A percentile compares a stretch with the other conserved stretches of the same genome.
These are phyloP conservation scores for Olyra latifolia DNA, from an alignment of 176 grass and related monocot genomes.

Conservation along the genomic window DNA sequence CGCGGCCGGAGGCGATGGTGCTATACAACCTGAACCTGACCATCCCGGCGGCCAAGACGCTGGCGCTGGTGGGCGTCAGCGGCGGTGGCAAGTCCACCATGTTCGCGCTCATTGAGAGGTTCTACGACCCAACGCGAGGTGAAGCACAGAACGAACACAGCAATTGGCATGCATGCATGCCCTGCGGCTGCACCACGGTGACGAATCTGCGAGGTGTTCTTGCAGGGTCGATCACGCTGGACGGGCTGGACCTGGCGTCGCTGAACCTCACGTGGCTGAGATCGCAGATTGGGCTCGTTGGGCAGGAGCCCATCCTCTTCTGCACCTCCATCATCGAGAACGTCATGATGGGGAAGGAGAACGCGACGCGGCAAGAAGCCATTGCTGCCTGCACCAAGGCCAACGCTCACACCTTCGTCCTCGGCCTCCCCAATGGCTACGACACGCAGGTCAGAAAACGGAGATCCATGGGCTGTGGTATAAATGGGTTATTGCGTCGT, in stretches of 20 bases:
- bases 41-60: constrained; percentile 42
- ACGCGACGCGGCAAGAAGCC: constrained; percentile 46
- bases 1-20: constrained; percentile 42
- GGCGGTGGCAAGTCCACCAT: constrained; percentile 73
- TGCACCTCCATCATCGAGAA: constrained; percentile 67
- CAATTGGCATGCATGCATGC: neutral
- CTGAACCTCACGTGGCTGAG: constrained; percentile 62
- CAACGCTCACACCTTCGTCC: constrained; percentile 61
- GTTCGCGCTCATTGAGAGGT: constrained; percentile 67
- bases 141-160: neutral
- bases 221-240: constrained; percentile 48
- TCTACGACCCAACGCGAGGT: constrained; percentile 68
- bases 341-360: constrained; percentile 72
- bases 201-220: neutral
- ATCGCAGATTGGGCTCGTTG: constrained; percentile 59
- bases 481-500: too few species aligned
- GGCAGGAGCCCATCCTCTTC: constrained; percentile 67
- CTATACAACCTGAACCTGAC: constrained; percentile 50
- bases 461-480: too few species aligned
- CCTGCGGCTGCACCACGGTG: neutral
- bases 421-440: constrained; percentile 56
- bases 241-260: constrained; percentile 48
- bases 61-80: constrained; percentile 52
- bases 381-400: constrained; percentile 46
- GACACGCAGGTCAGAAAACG: constrained; percentile 47